Base-by-base conservation (phyloP, 2,329 filamentous ascomycete genomes). In the Epichloe gansuensis region DNA sequence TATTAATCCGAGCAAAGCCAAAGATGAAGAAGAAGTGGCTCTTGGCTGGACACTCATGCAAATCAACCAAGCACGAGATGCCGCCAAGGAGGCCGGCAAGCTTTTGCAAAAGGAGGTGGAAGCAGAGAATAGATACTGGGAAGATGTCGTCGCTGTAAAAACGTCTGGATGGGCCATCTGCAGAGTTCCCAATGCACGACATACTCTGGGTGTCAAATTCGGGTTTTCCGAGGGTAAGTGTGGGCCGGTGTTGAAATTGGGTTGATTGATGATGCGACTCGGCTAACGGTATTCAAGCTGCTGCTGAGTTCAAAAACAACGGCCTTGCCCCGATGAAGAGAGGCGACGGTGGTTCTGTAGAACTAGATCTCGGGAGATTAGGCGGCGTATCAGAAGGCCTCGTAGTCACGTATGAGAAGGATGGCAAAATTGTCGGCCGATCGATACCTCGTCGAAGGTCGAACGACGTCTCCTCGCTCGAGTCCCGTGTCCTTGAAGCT, bases 141-240 rank as follows among this genome's bases (percentile, higher is more conserved):
- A 85, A 51, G 85, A 95, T 60, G 78, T 97, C 2, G 71, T 95
- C 46, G 80, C 82, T 9, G 82, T 97, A 44, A 89, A 85, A 57
- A 80, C 89, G 58, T 84, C 82, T 51, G 89, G 90, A 4, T 98
- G 93, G 91, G 84, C 86, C 21, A 73, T 97, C 17, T 91, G 85
- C 58, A 79, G 85, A 47, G 72, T 93, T 41, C 88, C 89, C 0
- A 74, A 82, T 6, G 83, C 91, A 58, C 75, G 76, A 48, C 81
- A 87, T 58, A 83, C 82, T 0, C 74, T 97, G 48, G 89, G 85
- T 21, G 91, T 97, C 38, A 82, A 87, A 56, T 96, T 91, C 67
- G 93, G 91, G 7, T 95, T 95, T 63, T 77, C 85, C 12, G 91
- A 96, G 71, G 78, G 77, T 78, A 66, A 51, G 68, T 59, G 15